A percentile compares a stretch with the other conserved stretches of the same genome.
These are phyloP conservation scores for Schizopora paradoxa DNA, from an alignment of 1,284 basidiomycete species.

Conservation along the genomic window DNA sequence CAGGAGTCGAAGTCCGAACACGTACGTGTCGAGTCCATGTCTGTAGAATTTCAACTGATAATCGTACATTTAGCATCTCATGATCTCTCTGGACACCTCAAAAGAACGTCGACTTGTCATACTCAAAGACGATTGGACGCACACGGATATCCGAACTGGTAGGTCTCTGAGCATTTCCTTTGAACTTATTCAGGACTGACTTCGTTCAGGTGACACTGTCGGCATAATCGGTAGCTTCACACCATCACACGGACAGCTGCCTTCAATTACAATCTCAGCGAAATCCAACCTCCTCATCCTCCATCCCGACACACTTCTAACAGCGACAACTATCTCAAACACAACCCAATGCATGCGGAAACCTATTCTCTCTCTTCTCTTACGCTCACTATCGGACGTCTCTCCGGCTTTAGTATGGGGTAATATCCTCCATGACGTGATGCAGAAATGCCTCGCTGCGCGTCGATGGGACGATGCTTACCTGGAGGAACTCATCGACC, in stretches of 20 bases:
- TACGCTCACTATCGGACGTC: conserved; percentile 52
- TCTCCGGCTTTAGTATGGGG: conserved; percentile 80
- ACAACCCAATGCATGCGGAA: conserved; percentile 78
- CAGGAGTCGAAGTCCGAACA: too few species aligned
- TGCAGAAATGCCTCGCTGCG: conserved; percentile 69
- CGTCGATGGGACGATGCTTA: conserved; percentile 56
- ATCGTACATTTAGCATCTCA: conserved; percentile 17
- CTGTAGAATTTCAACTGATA: conserved; percentile 15
- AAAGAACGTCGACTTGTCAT: conserved; percentile 43
- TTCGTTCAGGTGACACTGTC: conserved; percentile 59
- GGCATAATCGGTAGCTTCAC: conserved; percentile 69
- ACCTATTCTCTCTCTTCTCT: conserved; percentile 64
- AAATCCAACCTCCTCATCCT: conserved; percentile 66
- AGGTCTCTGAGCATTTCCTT: conserved; percentile 19
- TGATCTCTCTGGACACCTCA: conserved; percentile 36
- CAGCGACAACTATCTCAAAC: conserved; percentile 81
- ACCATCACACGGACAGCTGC: conserved; percentile 28
- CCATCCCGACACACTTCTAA: conserved; percentile 86
- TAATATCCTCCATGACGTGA: conserved; percentile 83
- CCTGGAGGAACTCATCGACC: conserved; percentile 52
- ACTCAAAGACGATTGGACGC: conserved; percentile 63
- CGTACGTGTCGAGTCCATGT: too few species aligned
- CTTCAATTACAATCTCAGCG: conserved; percentile 50
- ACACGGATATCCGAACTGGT: conserved; percentile 53
- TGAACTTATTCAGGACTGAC: conserved; percentile 4